These are phyloP conservation scores for Teratosphaeria pseudoeucalypti DNA, from an alignment of 2,329 filamentous ascomycete genomes.

Conservation along the genomic window DNA sequence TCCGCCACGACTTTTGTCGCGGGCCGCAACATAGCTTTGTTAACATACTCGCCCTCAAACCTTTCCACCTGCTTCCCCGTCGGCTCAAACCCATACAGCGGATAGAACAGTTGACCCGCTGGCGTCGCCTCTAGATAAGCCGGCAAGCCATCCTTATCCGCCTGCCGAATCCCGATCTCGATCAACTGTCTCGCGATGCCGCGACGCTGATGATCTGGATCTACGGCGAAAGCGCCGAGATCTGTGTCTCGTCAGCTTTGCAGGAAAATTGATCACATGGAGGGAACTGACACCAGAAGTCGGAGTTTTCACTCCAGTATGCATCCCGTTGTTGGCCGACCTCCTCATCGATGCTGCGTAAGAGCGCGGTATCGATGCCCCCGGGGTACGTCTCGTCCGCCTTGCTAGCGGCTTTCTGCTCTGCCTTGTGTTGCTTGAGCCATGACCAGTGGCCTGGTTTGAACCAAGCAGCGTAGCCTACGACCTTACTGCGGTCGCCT, in stretches of 20 bases:
- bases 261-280: neutral
- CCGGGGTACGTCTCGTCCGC: neutral
- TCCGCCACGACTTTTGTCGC: neutral
- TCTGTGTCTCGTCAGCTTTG: slow-evolving; percentile 1
- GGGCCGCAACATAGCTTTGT: slow-evolving; percentile 1
- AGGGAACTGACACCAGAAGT: slow-evolving; percentile 3
- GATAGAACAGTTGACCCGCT: slow-evolving; percentile 10
- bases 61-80: neutral
- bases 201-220: slow-evolving; percentile 11
- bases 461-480: slow-evolving; percentile 4
- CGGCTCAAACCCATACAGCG: slow-evolving; percentile 7
- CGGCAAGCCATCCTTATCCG: slow-evolving; percentile 10
- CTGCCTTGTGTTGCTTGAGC: neutral
- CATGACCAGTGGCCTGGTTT: neutral
- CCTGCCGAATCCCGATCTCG: slow-evolving; percentile 9
- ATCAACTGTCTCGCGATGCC: slow-evolving; percentile 13
- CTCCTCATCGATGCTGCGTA: neutral
- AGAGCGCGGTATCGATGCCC: slow-evolving; percentile 1
- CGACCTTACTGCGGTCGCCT: neutral
- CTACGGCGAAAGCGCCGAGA: slow-evolving; percentile 9
- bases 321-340: neutral
- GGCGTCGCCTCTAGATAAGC: slow-evolving; percentile 12
- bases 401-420: neutral
- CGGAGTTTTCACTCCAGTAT: slow-evolving; percentile 1
- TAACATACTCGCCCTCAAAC: neutral